These are phyloP conservation scores for Paramarasmius palmivorus DNA, from an alignment of 1,284 basidiomycete species.

Conservation along the genomic window DNA sequence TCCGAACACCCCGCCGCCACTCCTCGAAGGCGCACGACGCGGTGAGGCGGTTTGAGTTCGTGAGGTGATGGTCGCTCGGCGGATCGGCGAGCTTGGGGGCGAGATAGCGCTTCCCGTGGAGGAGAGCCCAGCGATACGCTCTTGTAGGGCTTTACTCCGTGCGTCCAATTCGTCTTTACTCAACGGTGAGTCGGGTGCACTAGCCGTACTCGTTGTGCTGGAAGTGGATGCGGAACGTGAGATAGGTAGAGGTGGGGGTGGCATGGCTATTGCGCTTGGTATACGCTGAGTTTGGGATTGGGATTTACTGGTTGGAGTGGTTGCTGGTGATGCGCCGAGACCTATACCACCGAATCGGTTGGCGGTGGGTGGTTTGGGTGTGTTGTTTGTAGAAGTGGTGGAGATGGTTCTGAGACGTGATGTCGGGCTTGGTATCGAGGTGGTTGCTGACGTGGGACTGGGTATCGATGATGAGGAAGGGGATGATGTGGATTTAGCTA, in stretches of 20 bases:
- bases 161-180: constrained; percentile 35
- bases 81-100: constrained; percentile 18
- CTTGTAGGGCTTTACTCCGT: constrained; percentile 46
- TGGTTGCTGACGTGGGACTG: constrained; percentile 17
- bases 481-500: constrained; percentile 10
- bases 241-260: constrained; percentile 43
- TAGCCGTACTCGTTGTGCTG: too few species aligned
- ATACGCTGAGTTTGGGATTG: constrained; percentile 32
- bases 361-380: constrained; percentile 52
- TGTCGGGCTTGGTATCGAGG: constrained; percentile 2
- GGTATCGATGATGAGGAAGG: constrained; percentile 42
- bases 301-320: constrained; percentile 43
- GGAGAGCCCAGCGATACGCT: constrained; percentile 49
- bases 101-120: constrained; percentile 29
- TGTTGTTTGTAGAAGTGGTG: constrained; percentile 57
- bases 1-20: too few species aligned
- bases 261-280: constrained; percentile 77
- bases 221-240: constrained; percentile 18
- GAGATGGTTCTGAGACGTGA: constrained; percentile 15
- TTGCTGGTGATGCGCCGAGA: constrained; percentile 38
- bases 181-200: constrained; percentile 26
- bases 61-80: constrained; percentile 10
- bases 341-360: constrained; percentile 35
- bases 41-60: constrained; percentile 3
- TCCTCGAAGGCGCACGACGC: not conserved